Evolutionary conservation across 140 eudicot genomes (phyloP), one percentile per base, ranked within the genome.

Genomic region (Bidens hawaiensis): DNA sequence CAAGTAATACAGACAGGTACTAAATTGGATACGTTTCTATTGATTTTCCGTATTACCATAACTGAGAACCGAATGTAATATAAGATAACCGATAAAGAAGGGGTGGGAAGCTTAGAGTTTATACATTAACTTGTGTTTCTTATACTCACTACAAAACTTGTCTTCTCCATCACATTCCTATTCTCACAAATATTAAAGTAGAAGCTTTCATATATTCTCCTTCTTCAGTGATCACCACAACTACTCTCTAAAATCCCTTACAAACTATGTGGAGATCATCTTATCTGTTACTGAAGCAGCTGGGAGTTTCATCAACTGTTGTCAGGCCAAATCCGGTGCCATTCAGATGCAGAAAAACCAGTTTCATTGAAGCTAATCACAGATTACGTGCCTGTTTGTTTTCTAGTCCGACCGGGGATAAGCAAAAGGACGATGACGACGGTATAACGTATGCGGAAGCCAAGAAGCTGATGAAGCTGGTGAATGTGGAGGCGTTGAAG

Each of bases 401-500:
- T 14, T 68, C 69, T 22, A 68, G 47, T 14, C 48, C 68, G 13
- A 41, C 15, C 23, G 27, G 33, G 22, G 69, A 64, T 15, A 51
- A 24, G 27, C 73, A 46, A 1, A 74, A 22, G 7, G 52, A 30
- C 4, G 64, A 21, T 24, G 38, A 40, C 11, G 47, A 54, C 4
- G 36, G 49, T 43, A 76, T 81, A 43, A 67, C 94, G 75, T 73
- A 54, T 65, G 67, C 71, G 40, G 97, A 90, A 67, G 89, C 89
- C 36, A 83, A 80, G 87, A 81, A 78, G 65, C 71, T 90, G 75
- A 83, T 90, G 90, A 77, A 95, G 55, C 64, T 90, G 81, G 97
- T 90, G 75, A 80, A 90, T 75, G 85, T 86, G n/a, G 94, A 83
- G 72, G 84, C 81, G 57, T 63, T 90, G 82, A 90, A 90, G 23